Evolutionary conservation across 306 rosid species (phyloP).

Genomic region (Begonia peltatifolia): DNA sequence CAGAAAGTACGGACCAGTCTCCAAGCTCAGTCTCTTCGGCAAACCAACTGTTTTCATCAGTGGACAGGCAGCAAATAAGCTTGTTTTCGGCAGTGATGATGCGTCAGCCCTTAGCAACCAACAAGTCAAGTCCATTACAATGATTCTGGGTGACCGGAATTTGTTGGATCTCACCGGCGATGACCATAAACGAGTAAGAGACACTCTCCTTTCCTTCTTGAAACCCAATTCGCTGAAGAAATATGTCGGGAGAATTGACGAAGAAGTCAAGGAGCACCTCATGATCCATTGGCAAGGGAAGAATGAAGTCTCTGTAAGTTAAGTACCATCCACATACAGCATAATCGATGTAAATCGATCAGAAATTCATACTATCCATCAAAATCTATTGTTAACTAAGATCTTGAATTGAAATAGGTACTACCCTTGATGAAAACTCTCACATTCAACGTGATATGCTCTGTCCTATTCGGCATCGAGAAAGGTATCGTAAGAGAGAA

Average conservation of each 20-base stretch:
- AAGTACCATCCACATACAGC: background rate
- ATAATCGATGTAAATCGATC: too few relatives aligned
- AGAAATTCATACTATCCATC: background rate
- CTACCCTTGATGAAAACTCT: constrained; percentile 60
- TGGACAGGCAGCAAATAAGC: too few relatives aligned
- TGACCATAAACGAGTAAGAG: too few relatives aligned
- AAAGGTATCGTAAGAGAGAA: constrained; percentile 38
- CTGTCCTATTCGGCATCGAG: constrained; percentile 55
- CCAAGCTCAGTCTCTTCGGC: too few relatives aligned
- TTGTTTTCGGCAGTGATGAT: too few relatives aligned
- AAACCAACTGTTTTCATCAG: constrained; percentile 1
- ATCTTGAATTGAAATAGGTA: constrained; percentile 20
- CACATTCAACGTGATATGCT: constrained; percentile 57
- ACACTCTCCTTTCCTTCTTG: too few relatives aligned
- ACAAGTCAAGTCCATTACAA: constrained; percentile 18
- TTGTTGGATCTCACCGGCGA: constrained; percentile 17
- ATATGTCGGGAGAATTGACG: too few relatives aligned
- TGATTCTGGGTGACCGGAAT: constrained; percentile 39
- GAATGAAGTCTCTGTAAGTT: constrained; percentile 33
- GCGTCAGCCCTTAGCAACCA: too few relatives aligned
- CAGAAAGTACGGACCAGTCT: constrained; percentile 36
- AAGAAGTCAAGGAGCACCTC: background rate
- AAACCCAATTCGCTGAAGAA: too few relatives aligned
- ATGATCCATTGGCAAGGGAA: constrained; percentile 54
- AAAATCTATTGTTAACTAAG: background rate